Evolutionary conservation across 768 basidiomycete genomes (phyloP).

Genomic region (Pleurotus cornucopiae): DNA sequence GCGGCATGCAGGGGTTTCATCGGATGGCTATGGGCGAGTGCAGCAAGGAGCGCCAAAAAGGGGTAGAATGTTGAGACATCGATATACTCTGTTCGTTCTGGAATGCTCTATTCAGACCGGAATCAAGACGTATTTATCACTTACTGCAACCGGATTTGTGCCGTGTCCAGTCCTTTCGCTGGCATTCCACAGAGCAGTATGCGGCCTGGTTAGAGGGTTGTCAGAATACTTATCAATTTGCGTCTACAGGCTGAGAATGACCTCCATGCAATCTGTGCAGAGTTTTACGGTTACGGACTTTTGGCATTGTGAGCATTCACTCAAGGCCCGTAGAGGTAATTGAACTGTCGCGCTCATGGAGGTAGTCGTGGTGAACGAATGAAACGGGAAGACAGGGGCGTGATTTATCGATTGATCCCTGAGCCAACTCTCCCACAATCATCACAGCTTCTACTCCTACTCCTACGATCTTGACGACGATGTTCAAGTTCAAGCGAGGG

Average conservation of each 20-base stretch:
- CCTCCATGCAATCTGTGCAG: not conserved
- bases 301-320: not conserved
- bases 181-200: constrained; percentile 30
- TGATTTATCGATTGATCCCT: no score
- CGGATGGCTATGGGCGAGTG: constrained; percentile 12
- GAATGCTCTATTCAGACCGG: not conserved
- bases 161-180: constrained; percentile 24
- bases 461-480: no score
- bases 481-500: no score
- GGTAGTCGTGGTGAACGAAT: not conserved
- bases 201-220: not conserved
- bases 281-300: not conserved
- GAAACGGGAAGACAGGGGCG: no score
- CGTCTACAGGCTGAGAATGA: not conserved
- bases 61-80: constrained; percentile 27
- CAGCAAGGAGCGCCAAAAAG: constrained; percentile 20
- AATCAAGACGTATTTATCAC: not conserved
- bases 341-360: not conserved
- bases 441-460: no score
- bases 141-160: constrained; percentile 26
- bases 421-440: no score
- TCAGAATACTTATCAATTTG: not conserved
- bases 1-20: constrained; percentile 18
- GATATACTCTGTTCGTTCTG: constrained; percentile 25
- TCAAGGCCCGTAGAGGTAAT: not conserved